Evolutionary conservation across 2,329 filamentous ascomycete species (phyloP).

Genomic region (Ceratocystis colombiana): DNA sequence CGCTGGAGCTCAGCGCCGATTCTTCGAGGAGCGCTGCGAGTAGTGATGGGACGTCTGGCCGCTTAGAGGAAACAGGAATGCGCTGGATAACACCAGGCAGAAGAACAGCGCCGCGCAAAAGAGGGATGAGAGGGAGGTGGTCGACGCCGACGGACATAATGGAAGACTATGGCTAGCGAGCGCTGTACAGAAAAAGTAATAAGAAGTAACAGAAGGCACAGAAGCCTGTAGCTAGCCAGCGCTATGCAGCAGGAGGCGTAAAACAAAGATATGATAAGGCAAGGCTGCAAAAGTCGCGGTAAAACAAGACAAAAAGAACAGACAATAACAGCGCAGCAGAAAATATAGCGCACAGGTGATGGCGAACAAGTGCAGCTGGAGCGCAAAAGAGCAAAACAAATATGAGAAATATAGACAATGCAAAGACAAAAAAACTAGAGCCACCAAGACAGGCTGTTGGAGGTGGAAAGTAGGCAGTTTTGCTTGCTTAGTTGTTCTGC

Average conservation of each 20-base stretch:
- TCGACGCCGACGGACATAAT: slow-evolving; percentile 22
- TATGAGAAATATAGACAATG: no score
- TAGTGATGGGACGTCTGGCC: slow-evolving; percentile 79
- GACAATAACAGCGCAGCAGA: not conserved
- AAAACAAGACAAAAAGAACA: not conserved
- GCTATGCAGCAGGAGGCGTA: no score
- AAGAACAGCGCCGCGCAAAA: slow-evolving; percentile 70
- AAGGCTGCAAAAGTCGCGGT: not conserved
- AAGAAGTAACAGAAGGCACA: slow-evolving; percentile 1
- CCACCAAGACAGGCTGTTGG: not conserved
- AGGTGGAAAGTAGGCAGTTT: not conserved
- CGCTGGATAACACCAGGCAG: slow-evolving; percentile 78
- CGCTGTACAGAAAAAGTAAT: slow-evolving; percentile 28
- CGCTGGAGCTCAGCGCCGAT: slow-evolving; percentile 55
- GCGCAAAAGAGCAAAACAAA: not conserved
- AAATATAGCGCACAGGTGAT: not conserved
- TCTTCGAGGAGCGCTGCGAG: slow-evolving; percentile 76
- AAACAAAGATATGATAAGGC: not conserved
- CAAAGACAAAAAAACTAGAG: no score
- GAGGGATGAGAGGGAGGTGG: slow-evolving; percentile 64
- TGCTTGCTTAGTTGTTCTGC: not conserved
- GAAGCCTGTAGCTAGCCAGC: not conserved
- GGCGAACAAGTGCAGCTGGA: not conserved
- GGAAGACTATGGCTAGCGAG: slow-evolving; percentile 23
- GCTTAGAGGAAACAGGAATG: slow-evolving; percentile 66